Conservation (phyloP, 768 basidiomycete genomes). For the Leucosporidium scottii region DNA sequence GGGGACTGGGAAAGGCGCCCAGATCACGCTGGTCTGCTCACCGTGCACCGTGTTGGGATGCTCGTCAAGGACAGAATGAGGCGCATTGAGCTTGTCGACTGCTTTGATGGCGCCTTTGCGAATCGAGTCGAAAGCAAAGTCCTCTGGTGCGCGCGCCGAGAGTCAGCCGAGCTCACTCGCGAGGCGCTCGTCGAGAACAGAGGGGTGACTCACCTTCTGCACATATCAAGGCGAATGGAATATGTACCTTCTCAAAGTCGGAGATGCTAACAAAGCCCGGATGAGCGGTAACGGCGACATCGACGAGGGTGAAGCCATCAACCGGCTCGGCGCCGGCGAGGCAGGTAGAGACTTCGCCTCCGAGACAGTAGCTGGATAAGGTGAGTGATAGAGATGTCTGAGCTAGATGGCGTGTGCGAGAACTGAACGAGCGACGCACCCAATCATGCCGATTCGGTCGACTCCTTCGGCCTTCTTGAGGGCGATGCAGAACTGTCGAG, state of each 20-base stretch:
- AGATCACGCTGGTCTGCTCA: not conserved
- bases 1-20: too few relatives aligned
- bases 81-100: not conserved
- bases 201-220: not conserved
- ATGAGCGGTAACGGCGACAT: slow-evolving; percentile 2
- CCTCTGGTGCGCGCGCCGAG: not conserved
- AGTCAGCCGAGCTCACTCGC: too few relatives aligned
- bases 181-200: too few relatives aligned
- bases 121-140: not conserved
- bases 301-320: not conserved
- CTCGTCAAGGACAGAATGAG: not conserved
- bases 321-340: not conserved
- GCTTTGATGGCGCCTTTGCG: not conserved
- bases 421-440: not conserved
- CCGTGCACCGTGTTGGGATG: not conserved
- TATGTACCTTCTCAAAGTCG: not conserved
- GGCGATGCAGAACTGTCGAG: not conserved
- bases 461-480: not conserved
- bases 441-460: not conserved
- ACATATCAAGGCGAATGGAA: not conserved
- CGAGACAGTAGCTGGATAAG: not conserved
- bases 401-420: not conserved
- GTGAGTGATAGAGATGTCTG: too few relatives aligned
- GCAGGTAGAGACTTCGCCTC: not conserved
- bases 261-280: not conserved